These are phyloP conservation scores for Peronosclerospora sorghi DNA, from an alignment of 352 stramenopile species.

Conservation along the genomic window DNA sequence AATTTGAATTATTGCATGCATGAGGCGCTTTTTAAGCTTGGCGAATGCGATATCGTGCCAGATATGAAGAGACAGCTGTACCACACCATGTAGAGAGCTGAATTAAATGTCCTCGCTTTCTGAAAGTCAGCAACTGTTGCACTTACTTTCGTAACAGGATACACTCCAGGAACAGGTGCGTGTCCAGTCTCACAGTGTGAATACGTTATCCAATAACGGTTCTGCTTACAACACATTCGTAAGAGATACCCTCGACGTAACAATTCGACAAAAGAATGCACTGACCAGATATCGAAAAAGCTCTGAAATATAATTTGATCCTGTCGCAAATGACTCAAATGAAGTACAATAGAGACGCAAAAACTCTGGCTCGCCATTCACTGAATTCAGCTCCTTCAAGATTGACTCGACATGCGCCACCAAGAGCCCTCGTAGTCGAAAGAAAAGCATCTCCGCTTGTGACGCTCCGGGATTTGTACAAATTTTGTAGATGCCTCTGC, in stretches of 20 bases:
- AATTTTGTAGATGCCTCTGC: constrained; percentile 81
- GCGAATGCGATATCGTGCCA: constrained; percentile 73
- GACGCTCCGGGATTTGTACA: constrained; percentile 73
- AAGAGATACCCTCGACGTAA: no score
- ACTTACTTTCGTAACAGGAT: constrained; percentile 66
- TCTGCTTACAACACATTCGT: constrained; percentile 19
- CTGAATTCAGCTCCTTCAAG: constrained; percentile 42
- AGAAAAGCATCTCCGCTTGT: constrained; percentile 78
- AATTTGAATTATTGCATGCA: constrained; percentile 52
- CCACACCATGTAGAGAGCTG: background rate
- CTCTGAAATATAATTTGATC: constrained; percentile 70
- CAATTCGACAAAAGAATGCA: no score
- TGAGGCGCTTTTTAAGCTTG: constrained; percentile 58
- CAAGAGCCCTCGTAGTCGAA: constrained; percentile 57
- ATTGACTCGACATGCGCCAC: constrained; percentile 57
- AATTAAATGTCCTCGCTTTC: background rate
- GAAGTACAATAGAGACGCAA: constrained; percentile 51
- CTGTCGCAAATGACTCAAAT: constrained; percentile 66
- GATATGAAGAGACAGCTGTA: constrained; percentile 71
- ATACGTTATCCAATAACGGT: constrained; percentile 83
- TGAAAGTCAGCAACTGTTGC: background rate
- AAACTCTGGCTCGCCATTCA: constrained; percentile 56
- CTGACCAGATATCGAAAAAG: constrained; percentile 70
- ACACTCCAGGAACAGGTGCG: constrained; percentile 72
- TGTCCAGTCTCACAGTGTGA: constrained; percentile 78